A percentile compares a stretch with the other conserved stretches of the same genome.
phyloP scores from a whole-genome alignment of 805 yeast genomes.

The Teunomyces tritomae region DNA sequence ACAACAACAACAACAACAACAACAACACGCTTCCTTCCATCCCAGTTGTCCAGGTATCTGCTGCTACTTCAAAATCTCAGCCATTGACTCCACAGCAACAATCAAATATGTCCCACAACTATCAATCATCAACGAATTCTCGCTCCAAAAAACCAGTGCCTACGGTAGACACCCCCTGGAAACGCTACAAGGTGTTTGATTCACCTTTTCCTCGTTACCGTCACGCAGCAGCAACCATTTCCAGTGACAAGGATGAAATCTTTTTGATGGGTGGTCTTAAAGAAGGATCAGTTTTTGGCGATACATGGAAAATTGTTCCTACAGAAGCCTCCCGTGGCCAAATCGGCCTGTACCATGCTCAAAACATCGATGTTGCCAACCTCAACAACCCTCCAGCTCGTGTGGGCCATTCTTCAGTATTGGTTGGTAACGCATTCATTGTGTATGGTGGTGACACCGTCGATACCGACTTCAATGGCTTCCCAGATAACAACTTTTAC shows the following conservation, averaged over 20 bases:
- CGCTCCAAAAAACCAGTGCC: not conserved
- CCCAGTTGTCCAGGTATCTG: not conserved
- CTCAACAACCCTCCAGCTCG: slow-evolving; percentile 89
- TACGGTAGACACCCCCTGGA: slow-evolving; percentile 52
- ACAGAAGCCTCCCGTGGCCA: slow-evolving; percentile 22
- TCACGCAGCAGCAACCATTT: slow-evolving; percentile 76
- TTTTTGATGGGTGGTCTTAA: slow-evolving; percentile 94
- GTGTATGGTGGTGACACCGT: slow-evolving; percentile 97
- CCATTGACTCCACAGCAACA: not conserved
- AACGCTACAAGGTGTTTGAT: slow-evolving; percentile 54
- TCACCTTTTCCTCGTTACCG: slow-evolving; percentile 95
- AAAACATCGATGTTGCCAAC: slow-evolving; percentile 49
- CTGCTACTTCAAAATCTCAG: not conserved
- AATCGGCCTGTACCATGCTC: slow-evolving; percentile 28
- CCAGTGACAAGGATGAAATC: slow-evolving; percentile 77
- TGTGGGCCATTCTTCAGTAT: slow-evolving; percentile 90
- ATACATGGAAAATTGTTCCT: slow-evolving; percentile 84
- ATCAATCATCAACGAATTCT: not conserved
- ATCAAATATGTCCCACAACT: no score
- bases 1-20: no score
- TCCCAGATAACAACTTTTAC: slow-evolving; percentile 86
- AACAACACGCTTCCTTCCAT: slow-evolving; percentile 3
- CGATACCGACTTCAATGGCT: slow-evolving; percentile 68
- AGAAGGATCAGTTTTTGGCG: slow-evolving; percentile 90
- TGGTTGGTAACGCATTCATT: slow-evolving; percentile 93